A percentile compares a stretch with the other conserved stretches of the same genome.
Conservation (phyloP, 2,329 filamentous ascomycete species). For the Fusarium sp. region DNA sequence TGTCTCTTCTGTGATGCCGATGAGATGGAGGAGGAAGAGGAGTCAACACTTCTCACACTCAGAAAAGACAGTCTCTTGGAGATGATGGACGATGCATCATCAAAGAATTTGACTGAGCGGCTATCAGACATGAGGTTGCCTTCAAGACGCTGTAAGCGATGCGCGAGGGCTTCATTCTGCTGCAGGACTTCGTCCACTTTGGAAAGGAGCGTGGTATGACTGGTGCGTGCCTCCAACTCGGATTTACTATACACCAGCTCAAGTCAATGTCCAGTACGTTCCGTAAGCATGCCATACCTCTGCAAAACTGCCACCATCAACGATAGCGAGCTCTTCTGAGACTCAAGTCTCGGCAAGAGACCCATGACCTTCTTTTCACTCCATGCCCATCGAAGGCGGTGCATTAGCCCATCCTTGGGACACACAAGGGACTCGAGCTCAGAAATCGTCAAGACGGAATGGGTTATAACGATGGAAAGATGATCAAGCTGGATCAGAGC, state of each 20-base stretch:
- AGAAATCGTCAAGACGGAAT: constrained; percentile 9
- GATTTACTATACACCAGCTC: background rate
- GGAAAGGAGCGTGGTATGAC: background rate
- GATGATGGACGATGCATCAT: constrained; percentile 7
- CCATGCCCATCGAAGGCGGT: constrained; percentile 1
- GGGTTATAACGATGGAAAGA: constrained; percentile 1
- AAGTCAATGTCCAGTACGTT: background rate
- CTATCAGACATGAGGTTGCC: background rate
- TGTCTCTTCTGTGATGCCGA: background rate
- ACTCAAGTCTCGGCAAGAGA: constrained; percentile 1
- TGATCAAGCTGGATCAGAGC: constrained; percentile 5
- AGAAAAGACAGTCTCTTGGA: background rate
- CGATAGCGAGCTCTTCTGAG: constrained; percentile 5
- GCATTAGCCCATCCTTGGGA: constrained; percentile 4
- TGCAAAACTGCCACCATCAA: constrained; percentile 9
- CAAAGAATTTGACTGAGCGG: constrained; percentile 6
- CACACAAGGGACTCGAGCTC: constrained; percentile 8
- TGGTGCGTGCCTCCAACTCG: background rate
- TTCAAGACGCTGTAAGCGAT: background rate
- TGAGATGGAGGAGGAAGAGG: background rate
- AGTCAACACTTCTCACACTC: background rate
- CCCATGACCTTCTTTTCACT: constrained; percentile 2
- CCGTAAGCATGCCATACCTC: background rate
- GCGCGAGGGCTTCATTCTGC: background rate
- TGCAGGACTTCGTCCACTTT: constrained; percentile 7